These are phyloP conservation scores for Capsicum chinense DNA, from an alignment of 257 asterid species.

Conservation along the genomic window DNA sequence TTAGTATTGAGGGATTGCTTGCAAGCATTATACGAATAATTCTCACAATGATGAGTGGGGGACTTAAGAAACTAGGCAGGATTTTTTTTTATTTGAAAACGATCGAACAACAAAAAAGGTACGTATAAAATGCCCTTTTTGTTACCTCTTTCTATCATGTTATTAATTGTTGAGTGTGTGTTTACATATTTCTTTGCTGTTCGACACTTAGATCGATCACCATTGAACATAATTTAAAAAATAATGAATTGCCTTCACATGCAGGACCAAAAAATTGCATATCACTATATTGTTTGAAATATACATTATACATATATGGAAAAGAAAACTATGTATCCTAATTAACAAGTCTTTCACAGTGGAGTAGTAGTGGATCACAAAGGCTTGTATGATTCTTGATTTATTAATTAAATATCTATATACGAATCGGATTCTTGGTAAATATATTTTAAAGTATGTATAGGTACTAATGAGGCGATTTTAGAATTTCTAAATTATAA, in stretches of 20 bases:
- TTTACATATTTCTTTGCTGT: not conserved
- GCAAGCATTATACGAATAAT: not conserved
- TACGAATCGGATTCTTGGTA: too few relatives aligned
- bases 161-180: not conserved
- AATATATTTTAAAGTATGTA: too few relatives aligned
- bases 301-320: too few relatives aligned
- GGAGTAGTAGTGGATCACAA: not conserved
- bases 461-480: too few relatives aligned
- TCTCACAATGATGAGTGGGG: not conserved
- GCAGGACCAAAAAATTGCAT: not conserved
- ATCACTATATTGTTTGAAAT: too few relatives aligned
- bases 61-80: not conserved
- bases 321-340: not conserved
- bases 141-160: not conserved
- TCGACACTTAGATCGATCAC: not conserved
- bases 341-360: not conserved
- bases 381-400: not conserved
- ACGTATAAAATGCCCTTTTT: not conserved
- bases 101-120: not conserved
- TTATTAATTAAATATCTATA: not conserved
- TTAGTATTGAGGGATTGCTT: not conserved
- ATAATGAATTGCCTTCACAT: conserved; percentile 35
- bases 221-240: not conserved
- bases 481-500: too few relatives aligned
- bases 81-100: not conserved